Base-by-base conservation (phyloP, 164 flowering plant genomes). In the Umbilicus rupestris region DNA sequence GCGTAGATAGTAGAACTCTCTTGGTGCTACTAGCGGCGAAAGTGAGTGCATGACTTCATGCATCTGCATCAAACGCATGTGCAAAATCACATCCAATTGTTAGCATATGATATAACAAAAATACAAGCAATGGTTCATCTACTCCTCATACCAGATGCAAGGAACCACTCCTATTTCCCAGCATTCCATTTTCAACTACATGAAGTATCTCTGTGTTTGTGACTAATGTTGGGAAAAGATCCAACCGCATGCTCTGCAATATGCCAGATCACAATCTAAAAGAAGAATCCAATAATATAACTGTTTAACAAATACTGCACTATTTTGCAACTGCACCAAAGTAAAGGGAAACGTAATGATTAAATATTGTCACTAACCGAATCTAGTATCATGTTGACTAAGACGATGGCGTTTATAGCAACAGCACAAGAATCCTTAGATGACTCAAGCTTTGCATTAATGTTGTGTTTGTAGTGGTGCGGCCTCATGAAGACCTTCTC, bases 1-100 rank as follows among this genome's bases (percentile, higher is more conserved):
- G 4, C 87, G 78, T 20, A 83, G 78, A 39, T 79, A 63, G 49
- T 64, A 70, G 70, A 81, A 81, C 29, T 81, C 82, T 55, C 84
- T 64, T 3, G 82, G 70, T 12, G 78, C 71, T 66, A 83, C 80
- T 7, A 78, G 41, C 6, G 84, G 87, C 8, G 87, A 83, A 39
- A 83, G 75, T 39, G 76, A 49, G 68, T 83, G 87, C 76, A 75
- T 35, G 55, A 76, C 71, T 62, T 73, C 79, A 68, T 79, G 67
- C 78, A 79, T 74, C 85, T 81, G 73, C 65, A 73, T 50, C 24
- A 11, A 66, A 7, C 29, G 5, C 44, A 41, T 10, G 44, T 7
- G 17, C n/a, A 46, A 14, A 46, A 46, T 46, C 50, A 46, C 3
- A 46, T 46, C n/a, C 3, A 19, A 20, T 46, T 17, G 20, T 46